A percentile compares a stretch with the other conserved stretches of the same genome.
Evolutionary conservation across 2,329 filamentous ascomycete genomes (phyloP).

Genomic region (Lecanicillium sp.): DNA sequence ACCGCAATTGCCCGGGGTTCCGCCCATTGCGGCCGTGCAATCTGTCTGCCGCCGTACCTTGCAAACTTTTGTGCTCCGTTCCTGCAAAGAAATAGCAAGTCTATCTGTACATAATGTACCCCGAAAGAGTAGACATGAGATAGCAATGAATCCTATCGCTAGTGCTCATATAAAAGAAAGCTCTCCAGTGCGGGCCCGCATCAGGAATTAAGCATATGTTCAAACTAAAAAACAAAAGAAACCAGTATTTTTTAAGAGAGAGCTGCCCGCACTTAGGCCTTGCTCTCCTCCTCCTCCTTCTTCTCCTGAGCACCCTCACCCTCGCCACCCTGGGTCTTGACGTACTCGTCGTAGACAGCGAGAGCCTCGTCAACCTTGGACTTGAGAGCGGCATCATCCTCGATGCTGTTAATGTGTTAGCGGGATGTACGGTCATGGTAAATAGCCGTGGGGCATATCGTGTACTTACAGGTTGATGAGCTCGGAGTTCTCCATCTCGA

Average conservation of each 20-base stretch:
- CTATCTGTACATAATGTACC: slow-evolving; percentile 33
- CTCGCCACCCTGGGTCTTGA: slow-evolving; percentile 55
- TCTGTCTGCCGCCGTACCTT: slow-evolving; percentile 19
- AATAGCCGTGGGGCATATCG: too few species aligned
- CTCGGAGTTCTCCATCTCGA: slow-evolving; percentile 98
- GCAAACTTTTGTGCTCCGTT: slow-evolving; percentile 28
- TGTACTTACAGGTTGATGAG: slow-evolving; percentile 94
- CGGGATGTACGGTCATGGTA: slow-evolving; percentile 10
- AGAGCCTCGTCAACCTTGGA: slow-evolving; percentile 97
- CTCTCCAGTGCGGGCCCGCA: slow-evolving; percentile 1
- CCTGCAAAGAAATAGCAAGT: slow-evolving; percentile 30
- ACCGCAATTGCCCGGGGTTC: slow-evolving; percentile 12
- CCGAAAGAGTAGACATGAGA: slow-evolving; percentile 17
- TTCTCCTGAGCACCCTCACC: slow-evolving; percentile 48
- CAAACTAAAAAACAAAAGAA: slow-evolving; percentile 19
- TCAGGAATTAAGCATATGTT: slow-evolving; percentile 7
- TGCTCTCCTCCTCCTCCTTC: slow-evolving; percentile 36
- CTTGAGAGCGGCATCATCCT: slow-evolving; percentile 81
- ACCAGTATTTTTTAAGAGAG: slow-evolving; percentile 13
- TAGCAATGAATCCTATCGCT: slow-evolving; percentile 19
- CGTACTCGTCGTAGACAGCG: slow-evolving; percentile 95
- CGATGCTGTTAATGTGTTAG: too few species aligned
- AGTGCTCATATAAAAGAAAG: slow-evolving; percentile 5
- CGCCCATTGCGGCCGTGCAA: slow-evolving; percentile 15
- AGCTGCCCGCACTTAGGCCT: slow-evolving; percentile 23